phyloP scores from a whole-genome alignment of 1,139 yeast species.

The Debaryomyces coudertii region DNA sequence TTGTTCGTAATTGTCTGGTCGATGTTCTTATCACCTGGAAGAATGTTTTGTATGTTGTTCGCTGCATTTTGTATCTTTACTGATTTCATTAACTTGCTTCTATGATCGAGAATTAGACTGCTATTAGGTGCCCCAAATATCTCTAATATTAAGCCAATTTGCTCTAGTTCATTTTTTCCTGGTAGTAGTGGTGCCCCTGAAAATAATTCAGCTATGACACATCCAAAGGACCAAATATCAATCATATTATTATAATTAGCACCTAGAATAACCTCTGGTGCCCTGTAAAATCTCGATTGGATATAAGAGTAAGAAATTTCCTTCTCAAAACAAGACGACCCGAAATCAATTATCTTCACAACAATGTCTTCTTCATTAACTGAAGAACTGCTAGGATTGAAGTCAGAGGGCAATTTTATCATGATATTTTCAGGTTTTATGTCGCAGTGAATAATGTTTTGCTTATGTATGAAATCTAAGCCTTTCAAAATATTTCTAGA shows the following conservation, averaged over 20 bases:
- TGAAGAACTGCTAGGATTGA: conserved; percentile 13
- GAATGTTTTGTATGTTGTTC: conserved; percentile 14
- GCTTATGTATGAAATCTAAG: conserved; percentile 58
- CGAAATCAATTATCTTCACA: conserved; percentile 67
- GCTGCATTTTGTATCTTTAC: conserved; percentile 20
- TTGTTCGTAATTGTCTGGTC: conserved; percentile 14
- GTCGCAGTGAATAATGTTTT: conserved; percentile 76
- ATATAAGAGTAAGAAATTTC: conserved; percentile 59
- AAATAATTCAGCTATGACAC: conserved; percentile 66
- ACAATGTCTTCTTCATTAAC: conserved; percentile 23
- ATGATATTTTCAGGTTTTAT: conserved; percentile 71
- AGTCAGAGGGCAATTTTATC: conserved; percentile 42
- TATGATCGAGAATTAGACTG: conserved; percentile 26
- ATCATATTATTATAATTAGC: conserved; percentile 69
- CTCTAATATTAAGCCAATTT: conserved; percentile 60
- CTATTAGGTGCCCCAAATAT: conserved; percentile 64
- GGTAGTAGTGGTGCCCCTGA: conserved; percentile 72
- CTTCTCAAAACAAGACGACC: conserved; percentile 55
- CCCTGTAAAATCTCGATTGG: conserved; percentile 67
- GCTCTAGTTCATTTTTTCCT: conserved; percentile 70
- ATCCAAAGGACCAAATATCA: conserved; percentile 82
- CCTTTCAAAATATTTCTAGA: conserved; percentile 62
- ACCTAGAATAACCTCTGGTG: conserved; percentile 85
- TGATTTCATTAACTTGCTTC: conserved; percentile 25
- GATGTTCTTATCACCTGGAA: conserved; percentile 6